Conservation (phyloP, 306 rosid species). For the Astragalus membranaceus region DNA sequence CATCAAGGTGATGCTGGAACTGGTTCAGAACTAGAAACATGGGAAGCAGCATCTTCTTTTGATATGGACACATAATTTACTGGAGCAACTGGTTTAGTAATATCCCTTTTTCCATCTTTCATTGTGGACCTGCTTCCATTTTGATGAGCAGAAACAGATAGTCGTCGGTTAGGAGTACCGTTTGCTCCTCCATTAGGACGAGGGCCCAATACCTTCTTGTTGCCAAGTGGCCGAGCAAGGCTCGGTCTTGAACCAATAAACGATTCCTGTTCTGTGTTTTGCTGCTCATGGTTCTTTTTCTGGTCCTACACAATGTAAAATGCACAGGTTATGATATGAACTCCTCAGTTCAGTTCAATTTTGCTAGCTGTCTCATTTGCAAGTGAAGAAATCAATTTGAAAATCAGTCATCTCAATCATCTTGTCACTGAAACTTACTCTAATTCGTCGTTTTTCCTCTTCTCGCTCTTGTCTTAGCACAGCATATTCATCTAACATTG, state of each 20-base stretch:
- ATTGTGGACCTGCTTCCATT: slow-evolving; percentile 59
- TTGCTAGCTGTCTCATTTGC: not conserved
- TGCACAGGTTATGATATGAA: not conserved
- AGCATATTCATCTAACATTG: slow-evolving; percentile 93
- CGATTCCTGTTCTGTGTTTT: slow-evolving; percentile 62
- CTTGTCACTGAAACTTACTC: slow-evolving; percentile 38
- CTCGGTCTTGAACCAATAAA: slow-evolving; percentile 51
- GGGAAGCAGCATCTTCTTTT: slow-evolving; percentile 73
- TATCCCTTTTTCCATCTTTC: slow-evolving; percentile 68
- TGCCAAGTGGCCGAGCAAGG: slow-evolving; percentile 64
- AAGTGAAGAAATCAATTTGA: not conserved
- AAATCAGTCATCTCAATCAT: not conserved
- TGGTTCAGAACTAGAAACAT: slow-evolving; percentile 62
- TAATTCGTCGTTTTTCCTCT: slow-evolving; percentile 79
- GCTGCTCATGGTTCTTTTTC: slow-evolving; percentile 69
- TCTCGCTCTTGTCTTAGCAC: slow-evolving; percentile 90
- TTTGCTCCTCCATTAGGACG: slow-evolving; percentile 68
- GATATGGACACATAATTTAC: slow-evolving; percentile 59
- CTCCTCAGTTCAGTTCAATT: not conserved
- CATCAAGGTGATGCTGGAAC: slow-evolving; percentile 53
- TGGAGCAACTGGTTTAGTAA: slow-evolving; percentile 55
- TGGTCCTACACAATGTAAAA: slow-evolving; percentile 58
- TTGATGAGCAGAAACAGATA: slow-evolving; percentile 70
- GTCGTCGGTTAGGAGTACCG: slow-evolving; percentile 68
- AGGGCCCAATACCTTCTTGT: slow-evolving; percentile 80